phyloP scores from a whole-genome alignment of 2,329 filamentous ascomycete genomes.

The Phialophora chinensis region DNA sequence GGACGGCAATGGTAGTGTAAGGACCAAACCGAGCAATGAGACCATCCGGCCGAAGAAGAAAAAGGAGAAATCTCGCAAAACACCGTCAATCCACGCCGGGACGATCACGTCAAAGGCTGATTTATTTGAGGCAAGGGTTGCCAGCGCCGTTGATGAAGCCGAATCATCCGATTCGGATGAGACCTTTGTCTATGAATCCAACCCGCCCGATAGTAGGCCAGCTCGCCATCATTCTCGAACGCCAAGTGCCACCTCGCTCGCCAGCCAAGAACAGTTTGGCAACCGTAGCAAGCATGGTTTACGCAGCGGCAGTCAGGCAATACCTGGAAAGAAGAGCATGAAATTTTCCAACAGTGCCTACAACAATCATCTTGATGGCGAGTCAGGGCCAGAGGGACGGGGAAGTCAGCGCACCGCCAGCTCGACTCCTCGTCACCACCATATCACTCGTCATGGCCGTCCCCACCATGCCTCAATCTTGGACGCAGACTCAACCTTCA shows the following conservation, averaged over 20 bases:
- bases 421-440: constrained; percentile 74
- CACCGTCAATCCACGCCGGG: constrained; percentile 57
- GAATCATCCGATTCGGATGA: constrained; percentile 97
- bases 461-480: constrained; percentile 73
- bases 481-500: constrained; percentile 79
- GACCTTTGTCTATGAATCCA: constrained; percentile 98
- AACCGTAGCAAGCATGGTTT: constrained; percentile 68
- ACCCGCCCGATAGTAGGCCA: constrained; percentile 73
- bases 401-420: constrained; percentile 65
- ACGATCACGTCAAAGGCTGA: constrained; percentile 92
- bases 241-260: constrained; percentile 84
- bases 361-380: constrained; percentile 66
- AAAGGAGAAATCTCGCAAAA: constrained; percentile 78
- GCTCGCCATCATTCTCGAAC: constrained; percentile 89
- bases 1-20: constrained; percentile 73
- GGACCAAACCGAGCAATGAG: constrained; percentile 88
- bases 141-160: constrained; percentile 92
- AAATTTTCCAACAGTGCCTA: constrained; percentile 87
- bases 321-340: constrained; percentile 87
- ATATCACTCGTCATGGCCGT: constrained; percentile 79
- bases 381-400: constrained; percentile 70
- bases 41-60: constrained; percentile 95
- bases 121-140: constrained; percentile 96
- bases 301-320: constrained; percentile 67
- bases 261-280: constrained; percentile 55